Evolutionary conservation across 257 asterid species (phyloP), one percentile per base, ranked within the genome.

Genomic region (Capsicum baccatum): DNA sequence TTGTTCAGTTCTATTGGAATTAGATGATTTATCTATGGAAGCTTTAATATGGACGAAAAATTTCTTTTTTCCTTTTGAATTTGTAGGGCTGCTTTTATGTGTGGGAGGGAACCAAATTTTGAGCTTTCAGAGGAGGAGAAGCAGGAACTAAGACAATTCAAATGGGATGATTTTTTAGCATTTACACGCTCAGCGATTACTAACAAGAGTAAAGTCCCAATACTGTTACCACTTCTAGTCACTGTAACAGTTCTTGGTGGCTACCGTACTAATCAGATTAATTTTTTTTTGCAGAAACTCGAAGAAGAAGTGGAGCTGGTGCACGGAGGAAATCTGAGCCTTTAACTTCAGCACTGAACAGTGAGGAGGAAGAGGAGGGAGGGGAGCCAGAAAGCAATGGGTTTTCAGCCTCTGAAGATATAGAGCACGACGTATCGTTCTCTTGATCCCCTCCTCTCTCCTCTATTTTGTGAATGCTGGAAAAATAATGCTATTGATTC

Each of bases 61-160:
- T 78, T 78, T 54, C 50, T 76, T 78, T 76, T 39, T 54, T 52
- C 81, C 64, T 15, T 39, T 26, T 76, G n/a, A 13, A 76, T 76
- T 68, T 87, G 81, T 91, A 96, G 98, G 95, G 98, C 98, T 57
- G 98, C 98, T 16, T 96, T 97, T 89, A 94, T 93, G 98, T 95
- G 99, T 52, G 98, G 99, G 56, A 90, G 99, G 86, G 99, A 93
- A 87, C 99, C 99, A 6, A 96, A 96, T 86, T 96, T 94, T 50
- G 98, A 93, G 81, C 92, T 96, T 55, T 80, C 93, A 1, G 98
- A 94, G 88, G 97, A 91, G 83, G 99, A 96, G 84, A 94, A 94
- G 86, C 89, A 87, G 81, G 97, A 96, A 88, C 94, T 96, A 4
- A 84, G 92, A 82, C 90, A 92, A 79, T 91, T 88, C 80, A 89